Conservation (phyloP, 148 eudicot genomes). For the Nyssa sinensis region DNA sequence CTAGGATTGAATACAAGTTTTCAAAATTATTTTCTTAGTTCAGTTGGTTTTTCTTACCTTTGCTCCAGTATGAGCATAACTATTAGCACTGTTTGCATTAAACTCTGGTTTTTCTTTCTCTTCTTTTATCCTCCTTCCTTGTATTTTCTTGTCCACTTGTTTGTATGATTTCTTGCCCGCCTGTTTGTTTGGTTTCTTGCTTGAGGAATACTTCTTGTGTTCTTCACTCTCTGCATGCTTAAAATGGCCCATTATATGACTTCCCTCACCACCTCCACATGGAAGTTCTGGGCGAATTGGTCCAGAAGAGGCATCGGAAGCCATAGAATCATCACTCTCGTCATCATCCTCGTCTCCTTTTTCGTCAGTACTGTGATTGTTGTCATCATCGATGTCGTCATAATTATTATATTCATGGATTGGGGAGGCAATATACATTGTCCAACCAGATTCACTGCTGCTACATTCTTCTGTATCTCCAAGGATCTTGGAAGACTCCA, state of each 20-base stretch:
- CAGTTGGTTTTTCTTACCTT: too few relatives aligned
- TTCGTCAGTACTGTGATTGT: not conserved
- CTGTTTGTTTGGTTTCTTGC: too few relatives aligned
- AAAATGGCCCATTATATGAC: not conserved
- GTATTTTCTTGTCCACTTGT: constrained; percentile 27
- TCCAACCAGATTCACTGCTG: constrained; percentile 90
- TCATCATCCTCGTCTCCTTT: constrained; percentile 14
- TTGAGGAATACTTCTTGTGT: constrained; percentile 12
- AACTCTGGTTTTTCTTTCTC: constrained; percentile 28
- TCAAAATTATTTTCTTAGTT: too few relatives aligned
- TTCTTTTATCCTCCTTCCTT: constrained; percentile 16
- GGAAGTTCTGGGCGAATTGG: constrained; percentile 31
- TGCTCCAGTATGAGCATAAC: not conserved
- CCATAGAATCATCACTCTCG: constrained; percentile 54
- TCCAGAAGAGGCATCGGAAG: constrained; percentile 81
- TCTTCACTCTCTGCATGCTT: constrained; percentile 11
- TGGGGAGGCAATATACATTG: constrained; percentile 64
- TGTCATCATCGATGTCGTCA: too few relatives aligned
- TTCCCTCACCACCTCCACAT: not conserved
- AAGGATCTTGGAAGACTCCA: constrained; percentile 26
- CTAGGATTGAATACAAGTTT: too few relatives aligned
- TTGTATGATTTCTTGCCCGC: constrained; percentile 31
- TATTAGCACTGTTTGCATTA: too few relatives aligned
- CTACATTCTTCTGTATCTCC: constrained; percentile 50
- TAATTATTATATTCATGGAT: constrained; percentile 14